phyloP scores from a whole-genome alignment of 371 early-diverging fungal genomes.

The Mucor racemosus region DNA sequence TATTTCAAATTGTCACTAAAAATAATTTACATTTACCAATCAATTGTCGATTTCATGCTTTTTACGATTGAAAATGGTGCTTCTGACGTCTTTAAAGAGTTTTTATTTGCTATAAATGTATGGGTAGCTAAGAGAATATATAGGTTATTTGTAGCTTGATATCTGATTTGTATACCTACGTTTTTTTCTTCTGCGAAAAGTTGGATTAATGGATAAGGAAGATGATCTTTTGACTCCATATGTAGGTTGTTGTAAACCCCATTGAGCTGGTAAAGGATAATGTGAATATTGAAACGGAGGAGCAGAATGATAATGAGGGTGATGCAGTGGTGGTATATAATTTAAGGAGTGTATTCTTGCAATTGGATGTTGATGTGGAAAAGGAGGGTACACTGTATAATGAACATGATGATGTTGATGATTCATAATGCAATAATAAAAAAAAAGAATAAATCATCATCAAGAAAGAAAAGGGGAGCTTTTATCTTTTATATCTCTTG shows the following conservation, averaged over 20 bases:
- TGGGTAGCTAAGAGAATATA: not conserved
- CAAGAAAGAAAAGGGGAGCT: too few relatives aligned
- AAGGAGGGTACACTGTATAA: not conserved
- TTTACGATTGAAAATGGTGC: not conserved
- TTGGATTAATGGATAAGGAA: not conserved
- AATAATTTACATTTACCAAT: not conserved
- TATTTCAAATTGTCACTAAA: not conserved
- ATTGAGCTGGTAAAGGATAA: not conserved
- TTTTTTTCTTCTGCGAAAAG: not conserved
- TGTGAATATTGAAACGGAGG: not conserved
- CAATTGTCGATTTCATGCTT: not conserved
- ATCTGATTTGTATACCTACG: not conserved
- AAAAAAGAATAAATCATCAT: not conserved
- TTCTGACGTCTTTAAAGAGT: not conserved
- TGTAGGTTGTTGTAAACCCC: not conserved
- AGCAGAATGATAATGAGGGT: not conserved
- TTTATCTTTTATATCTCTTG: not conserved
- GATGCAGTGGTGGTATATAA: not conserved
- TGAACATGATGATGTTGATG: not conserved
- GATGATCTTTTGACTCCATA: not conserved
- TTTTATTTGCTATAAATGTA: not conserved
- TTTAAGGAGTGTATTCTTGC: not conserved
- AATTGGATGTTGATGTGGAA: not conserved
- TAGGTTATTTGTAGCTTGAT: not conserved
- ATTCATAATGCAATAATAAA: not conserved